Evolutionary conservation across 2,329 filamentous ascomycete genomes (phyloP), one percentile per base, ranked within the genome.

Genomic region (Hypoxylon sp.): DNA sequence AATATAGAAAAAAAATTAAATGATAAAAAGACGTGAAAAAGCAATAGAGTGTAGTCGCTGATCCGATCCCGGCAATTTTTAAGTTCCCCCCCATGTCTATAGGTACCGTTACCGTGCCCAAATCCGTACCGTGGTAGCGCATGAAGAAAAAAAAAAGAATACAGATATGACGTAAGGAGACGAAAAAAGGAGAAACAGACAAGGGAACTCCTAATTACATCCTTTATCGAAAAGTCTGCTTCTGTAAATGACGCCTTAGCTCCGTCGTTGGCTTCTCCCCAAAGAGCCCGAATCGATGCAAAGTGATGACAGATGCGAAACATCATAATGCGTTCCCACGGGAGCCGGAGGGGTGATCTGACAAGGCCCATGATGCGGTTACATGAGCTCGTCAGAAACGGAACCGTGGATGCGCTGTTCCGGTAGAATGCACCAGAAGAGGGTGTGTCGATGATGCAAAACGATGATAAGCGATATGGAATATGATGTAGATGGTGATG

Each of bases 401-500:
- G 69, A 62, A 69, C 55, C 51, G 53, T 64, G 67, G 60, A 58
- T 65, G 51, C 21, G 46, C 17, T 54, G 60, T 62, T 67, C 69
- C 69, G 71, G 60, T 59, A 56, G 65, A 66, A 66, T 70, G 67
- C 44, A 62, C 60, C 67, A 68, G 64, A 70, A 61, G 62, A 48
- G 53, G 21, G 24, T 27, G 24, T 54, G 52, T 47, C 53, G 37
- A 71, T 69, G 65, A 70, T 67, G 65, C 70, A 70, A 68, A 72
- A 39, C 47, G 8, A 52, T 65, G 65, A 67, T 67, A 72, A 64
- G 55, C 67, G 65, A 68, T 62, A 65, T 65, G 50, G 65, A 46
- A 60, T 65, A 73, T 74, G 73, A 74, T 74, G 73, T 74, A 73
- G 70, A 70, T 73, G 70, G 72, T 74, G 73, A 73, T 74, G 72